These are phyloP conservation scores for Scedosporium apiospermum DNA, from an alignment of 2,329 filamentous ascomycete species.

Conservation along the genomic window DNA sequence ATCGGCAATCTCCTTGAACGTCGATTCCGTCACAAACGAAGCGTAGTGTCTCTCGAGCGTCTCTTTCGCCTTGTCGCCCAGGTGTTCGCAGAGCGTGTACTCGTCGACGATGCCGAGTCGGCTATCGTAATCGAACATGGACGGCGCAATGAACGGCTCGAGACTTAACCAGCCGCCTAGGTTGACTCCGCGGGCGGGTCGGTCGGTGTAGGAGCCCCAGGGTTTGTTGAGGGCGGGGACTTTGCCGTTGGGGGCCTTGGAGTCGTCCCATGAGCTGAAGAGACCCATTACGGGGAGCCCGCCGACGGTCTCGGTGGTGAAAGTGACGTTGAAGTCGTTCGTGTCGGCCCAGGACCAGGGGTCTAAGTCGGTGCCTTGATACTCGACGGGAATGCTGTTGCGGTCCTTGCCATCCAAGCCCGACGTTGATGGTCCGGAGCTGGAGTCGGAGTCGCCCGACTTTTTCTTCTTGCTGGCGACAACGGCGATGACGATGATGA, in stretches of 20 bases:
- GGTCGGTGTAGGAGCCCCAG: constrained; percentile 53
- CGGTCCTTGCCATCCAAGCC: constrained; percentile 27
- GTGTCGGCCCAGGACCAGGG: constrained; percentile 68
- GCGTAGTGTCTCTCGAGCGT: constrained; percentile 39
- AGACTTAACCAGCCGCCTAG: constrained; percentile 65
- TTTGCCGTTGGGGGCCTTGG: constrained; percentile 50
- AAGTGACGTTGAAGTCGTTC: constrained; percentile 64
- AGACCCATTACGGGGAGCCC: constrained; percentile 62
- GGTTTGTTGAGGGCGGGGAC: constrained; percentile 53
- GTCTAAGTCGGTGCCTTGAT: constrained; percentile 56
- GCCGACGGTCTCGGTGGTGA: constrained; percentile 57
- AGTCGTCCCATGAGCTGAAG: constrained; percentile 60
- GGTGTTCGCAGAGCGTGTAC: constrained; percentile 37
- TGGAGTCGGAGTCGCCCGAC: constrained; percentile 10
- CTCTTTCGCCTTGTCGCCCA: constrained; percentile 35
- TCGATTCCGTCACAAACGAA: constrained; percentile 35
- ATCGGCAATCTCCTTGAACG: constrained; percentile 46
- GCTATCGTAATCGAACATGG: constrained; percentile 49
- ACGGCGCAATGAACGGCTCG: constrained; percentile 69
- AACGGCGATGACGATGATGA: constrained; percentile 60
- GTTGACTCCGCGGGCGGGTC: constrained; percentile 61
- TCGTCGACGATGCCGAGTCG: constrained; percentile 32
- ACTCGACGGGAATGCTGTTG: constrained; percentile 34
- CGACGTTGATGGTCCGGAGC: constrained; percentile 19
- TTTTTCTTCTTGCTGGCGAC: constrained; percentile 38